These are phyloP conservation scores for Diddensiella santjacobensis DNA, from an alignment of 805 yeast species.

Conservation along the genomic window DNA sequence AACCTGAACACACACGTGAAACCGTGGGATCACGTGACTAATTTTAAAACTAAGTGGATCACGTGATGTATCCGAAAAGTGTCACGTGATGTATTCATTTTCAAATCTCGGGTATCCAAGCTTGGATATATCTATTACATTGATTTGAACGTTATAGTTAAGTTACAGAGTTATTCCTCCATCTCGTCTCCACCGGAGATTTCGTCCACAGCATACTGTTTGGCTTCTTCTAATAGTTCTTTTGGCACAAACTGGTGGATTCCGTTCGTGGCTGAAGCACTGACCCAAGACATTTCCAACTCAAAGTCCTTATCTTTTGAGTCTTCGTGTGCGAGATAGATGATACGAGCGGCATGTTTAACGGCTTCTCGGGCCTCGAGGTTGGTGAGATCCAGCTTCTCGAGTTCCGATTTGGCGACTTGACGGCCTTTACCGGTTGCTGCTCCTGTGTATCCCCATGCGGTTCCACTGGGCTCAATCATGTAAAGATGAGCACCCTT, in stretches of 20 bases:
- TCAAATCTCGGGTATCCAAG: too few species aligned
- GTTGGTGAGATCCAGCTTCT: conserved; percentile 72
- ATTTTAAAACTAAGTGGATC: too few species aligned
- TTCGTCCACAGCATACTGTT: conserved; percentile 76
- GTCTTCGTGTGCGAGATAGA: conserved; percentile 93
- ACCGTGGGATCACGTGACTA: too few species aligned
- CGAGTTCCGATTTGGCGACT: conserved; percentile 94
- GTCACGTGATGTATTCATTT: too few species aligned
- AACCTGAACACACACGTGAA: too few species aligned
- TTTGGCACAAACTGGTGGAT: conserved; percentile 76
- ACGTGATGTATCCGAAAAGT: too few species aligned
- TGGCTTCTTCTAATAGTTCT: conserved; percentile 77
- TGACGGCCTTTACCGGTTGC: conserved; percentile 99
- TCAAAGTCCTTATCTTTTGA: conserved; percentile 97
- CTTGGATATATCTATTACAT: too few species aligned
- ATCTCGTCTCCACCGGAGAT: conserved; percentile 73
- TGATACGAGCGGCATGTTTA: conserved; percentile 89
- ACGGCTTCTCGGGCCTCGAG: conserved; percentile 78
- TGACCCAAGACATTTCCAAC: conserved; percentile 88
- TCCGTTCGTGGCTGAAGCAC: conserved; percentile 71
- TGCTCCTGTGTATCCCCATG: conserved; percentile 97
- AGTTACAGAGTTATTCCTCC: conserved; percentile 40
- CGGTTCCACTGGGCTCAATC: conserved; percentile 96
- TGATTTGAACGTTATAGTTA: neutral
- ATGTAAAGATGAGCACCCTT: conserved; percentile 90